Evolutionary conservation across 805 yeast genomes (phyloP), one percentile per base, ranked within the genome.

Genomic region (Metschnikowia matae): DNA sequence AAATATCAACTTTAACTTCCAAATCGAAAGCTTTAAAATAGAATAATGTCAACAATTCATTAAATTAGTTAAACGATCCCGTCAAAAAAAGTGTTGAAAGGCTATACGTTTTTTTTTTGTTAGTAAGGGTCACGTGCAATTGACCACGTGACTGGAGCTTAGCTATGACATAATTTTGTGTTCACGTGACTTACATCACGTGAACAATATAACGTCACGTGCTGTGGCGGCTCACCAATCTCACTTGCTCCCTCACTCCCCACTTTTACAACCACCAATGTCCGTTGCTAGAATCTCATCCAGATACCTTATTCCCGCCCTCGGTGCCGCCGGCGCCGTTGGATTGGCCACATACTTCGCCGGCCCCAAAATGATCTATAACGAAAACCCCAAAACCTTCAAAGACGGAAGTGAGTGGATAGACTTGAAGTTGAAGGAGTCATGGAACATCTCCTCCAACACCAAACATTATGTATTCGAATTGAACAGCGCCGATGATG

Each of bases 391-490:
- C 44, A 75, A 73, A 47, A 74, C 83, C 34, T 82, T 86, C 69
- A 74, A 68, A 44, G 87, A 86, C 54, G 83, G 81, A 50, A 82
- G 78, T 59, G 75, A 81, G 59, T 87, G 91, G 91, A 65, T 85
- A 52, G 90, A 86, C 68, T 75, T 87, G 63, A 84, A 84, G 63
- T 67, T 80, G 53, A 68, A 75, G 60, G 70, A 74, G 47, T 62
- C 74, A 46, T 70, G 70, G 58, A 76, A 80, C 23, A 64, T 84
- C 37, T 79, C 88, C 15, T 66, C 74, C 31, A 84, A 85, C 69
- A 78, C 92, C 62, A 86, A 82, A 69, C 78, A 80, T 60, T 79
- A 87, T 63, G 77, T 81, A 21, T 89, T 91, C 61, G 84, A 81
- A 54, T 79, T 90, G 58, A 87, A 87, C 35, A 67, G 77, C 48